phyloP scores from a whole-genome alignment of 192 early-diverging fungal species.

The Backusella australiensis region DNA sequence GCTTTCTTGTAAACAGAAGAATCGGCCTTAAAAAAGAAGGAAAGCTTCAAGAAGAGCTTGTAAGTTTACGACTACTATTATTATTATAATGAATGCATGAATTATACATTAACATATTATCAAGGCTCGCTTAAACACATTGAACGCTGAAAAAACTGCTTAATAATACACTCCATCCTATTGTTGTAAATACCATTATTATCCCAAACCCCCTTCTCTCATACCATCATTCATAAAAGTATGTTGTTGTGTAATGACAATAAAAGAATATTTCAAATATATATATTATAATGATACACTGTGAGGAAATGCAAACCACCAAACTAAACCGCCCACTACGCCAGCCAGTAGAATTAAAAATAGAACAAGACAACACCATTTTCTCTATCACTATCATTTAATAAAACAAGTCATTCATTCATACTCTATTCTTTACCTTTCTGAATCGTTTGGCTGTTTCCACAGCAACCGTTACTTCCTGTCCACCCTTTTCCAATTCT shows the following conservation, averaged over 20 bases:
- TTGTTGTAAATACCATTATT: background rate
- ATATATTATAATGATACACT: constrained; percentile 1
- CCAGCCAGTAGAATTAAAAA: constrained; percentile 17
- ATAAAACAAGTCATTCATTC: background rate
- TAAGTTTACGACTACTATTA: background rate
- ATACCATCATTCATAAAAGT: background rate
- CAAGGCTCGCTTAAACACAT: constrained; percentile 2
- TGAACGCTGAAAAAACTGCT: constrained; percentile 7
- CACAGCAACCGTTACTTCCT: constrained; percentile 17
- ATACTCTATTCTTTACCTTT: background rate
- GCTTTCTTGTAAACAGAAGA: constrained; percentile 32
- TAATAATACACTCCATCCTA: background rate
- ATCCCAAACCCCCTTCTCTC: background rate
- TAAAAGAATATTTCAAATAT: background rate
- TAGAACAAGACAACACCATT: constrained; percentile 32
- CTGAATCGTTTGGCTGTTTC: constrained; percentile 15
- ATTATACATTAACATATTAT: background rate
- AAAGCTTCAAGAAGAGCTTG: constrained; percentile 38
- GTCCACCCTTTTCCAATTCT: constrained; percentile 22
- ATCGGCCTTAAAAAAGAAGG: constrained; percentile 39
- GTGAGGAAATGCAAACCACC: constrained; percentile 27
- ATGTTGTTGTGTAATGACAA: too few relatives aligned
- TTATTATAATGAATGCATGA: background rate
- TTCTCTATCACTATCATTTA: constrained; percentile 16
- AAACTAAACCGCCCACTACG: constrained; percentile 21